phyloP scores from a whole-genome alignment of 192 early-diverging fungal genomes.

The Fimicolochytrium jonesii region DNA sequence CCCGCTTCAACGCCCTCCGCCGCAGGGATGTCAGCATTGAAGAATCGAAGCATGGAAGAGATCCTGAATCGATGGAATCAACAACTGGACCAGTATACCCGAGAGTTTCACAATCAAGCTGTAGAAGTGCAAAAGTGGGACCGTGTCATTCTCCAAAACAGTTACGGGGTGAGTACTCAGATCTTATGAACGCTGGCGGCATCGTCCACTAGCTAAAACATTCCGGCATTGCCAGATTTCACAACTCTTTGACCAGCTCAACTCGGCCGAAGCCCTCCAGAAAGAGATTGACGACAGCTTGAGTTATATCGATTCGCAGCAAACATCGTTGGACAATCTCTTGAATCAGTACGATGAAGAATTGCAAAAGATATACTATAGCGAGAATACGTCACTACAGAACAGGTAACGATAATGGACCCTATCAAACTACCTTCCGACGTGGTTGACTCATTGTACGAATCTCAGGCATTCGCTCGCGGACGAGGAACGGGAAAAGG shows the following conservation, averaged over 20 bases:
- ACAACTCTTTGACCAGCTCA: conserved; percentile 67
- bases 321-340: conserved; percentile 70
- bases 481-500: conserved; percentile 81
- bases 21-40: conserved; percentile 43
- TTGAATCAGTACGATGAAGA: conserved; percentile 79
- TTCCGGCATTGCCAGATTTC: conserved; percentile 56
- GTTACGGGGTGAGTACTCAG: conserved; percentile 59
- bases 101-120: conserved; percentile 83
- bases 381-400: conserved; percentile 13
- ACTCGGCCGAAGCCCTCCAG: conserved; percentile 70
- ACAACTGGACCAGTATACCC: conserved; percentile 72
- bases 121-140: conserved; percentile 83
- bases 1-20: conserved; percentile 20
- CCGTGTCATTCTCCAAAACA: conserved; percentile 77
- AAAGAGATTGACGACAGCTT: conserved; percentile 79
- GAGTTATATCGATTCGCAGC: conserved; percentile 83
- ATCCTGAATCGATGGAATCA: conserved; percentile 86
- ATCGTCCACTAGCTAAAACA: no score
- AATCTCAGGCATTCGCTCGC: conserved; percentile 40
- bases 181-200: no score
- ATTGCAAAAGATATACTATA: conserved; percentile 36
- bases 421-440: not conserved
- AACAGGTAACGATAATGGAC: conserved; percentile 7
- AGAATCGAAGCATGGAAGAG: conserved; percentile 87
- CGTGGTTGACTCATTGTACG: not conserved